phyloP scores from a whole-genome alignment of 192 early-diverging fungal genomes.

The Podila epicladia region DNA sequence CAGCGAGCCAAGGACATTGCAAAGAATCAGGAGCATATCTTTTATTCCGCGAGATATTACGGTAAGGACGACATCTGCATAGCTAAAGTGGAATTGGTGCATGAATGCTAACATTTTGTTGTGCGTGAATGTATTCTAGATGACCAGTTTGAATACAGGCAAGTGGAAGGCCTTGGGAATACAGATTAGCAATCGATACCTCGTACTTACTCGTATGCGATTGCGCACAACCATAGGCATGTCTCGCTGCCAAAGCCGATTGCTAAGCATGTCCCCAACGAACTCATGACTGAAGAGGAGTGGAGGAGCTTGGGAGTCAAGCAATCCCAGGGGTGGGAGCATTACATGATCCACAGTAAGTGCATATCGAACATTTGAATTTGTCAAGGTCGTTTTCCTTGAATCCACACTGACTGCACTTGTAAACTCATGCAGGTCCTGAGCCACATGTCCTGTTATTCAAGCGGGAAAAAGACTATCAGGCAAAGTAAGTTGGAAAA shows the following conservation, averaged over 20 bases:
- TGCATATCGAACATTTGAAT: not conserved
- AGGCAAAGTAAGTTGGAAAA: conserved; percentile 40
- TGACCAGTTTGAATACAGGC: conserved; percentile 38
- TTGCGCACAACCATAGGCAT: conserved; percentile 34
- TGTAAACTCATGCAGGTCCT: conserved; percentile 39
- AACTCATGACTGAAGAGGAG: conserved; percentile 55
- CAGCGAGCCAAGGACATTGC: conserved; percentile 53
- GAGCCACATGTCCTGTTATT: conserved; percentile 63
- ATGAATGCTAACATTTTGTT: not conserved
- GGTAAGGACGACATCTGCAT: conserved; percentile 16
- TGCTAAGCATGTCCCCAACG: conserved; percentile 44
- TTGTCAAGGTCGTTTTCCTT: not conserved
- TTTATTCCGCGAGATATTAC: conserved; percentile 55
- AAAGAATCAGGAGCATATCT: conserved; percentile 45
- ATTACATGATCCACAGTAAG: conserved; percentile 63
- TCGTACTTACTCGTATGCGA: not conserved
- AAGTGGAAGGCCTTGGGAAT: not conserved
- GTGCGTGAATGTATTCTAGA: conserved; percentile 10
- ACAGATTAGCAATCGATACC: not conserved
- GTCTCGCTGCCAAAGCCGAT: conserved; percentile 56
- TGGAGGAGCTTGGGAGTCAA: conserved; percentile 56
- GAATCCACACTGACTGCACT: not conserved
- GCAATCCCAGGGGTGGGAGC: conserved; percentile 61
- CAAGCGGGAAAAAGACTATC: conserved; percentile 58
- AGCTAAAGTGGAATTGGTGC: not conserved